Evolutionary conservation across 2,329 filamentous ascomycete genomes (phyloP).

Genomic region (Nannizzia gypsea): DNA sequence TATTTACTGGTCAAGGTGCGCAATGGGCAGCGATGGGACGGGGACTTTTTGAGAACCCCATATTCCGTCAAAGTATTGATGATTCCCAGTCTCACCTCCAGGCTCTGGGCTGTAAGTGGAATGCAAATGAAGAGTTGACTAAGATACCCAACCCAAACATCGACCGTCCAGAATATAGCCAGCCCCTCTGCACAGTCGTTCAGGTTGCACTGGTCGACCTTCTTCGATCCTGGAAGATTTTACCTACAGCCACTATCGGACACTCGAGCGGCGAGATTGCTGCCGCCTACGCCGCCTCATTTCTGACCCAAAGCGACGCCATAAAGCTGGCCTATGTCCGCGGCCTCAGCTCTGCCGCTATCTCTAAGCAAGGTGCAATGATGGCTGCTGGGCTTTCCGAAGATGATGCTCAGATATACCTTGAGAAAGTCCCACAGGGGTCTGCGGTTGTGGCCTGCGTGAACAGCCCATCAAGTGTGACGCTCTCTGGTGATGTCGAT

Average conservation of each 20-base stretch:
- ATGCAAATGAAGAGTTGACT: neutral
- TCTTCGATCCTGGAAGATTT: conserved; percentile 10
- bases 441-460: conserved; percentile 23
- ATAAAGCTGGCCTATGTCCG: conserved; percentile 39
- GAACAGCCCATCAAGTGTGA: conserved; percentile 29
- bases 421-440: conserved; percentile 13
- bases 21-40: conserved; percentile 19
- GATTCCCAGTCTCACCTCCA: neutral
- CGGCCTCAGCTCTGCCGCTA: conserved; percentile 14
- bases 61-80: neutral
- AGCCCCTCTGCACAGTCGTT: conserved; percentile 18
- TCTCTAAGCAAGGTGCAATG: conserved; percentile 12
- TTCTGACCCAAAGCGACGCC: conserved; percentile 24
- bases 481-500: conserved; percentile 27
- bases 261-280: conserved; percentile 16
- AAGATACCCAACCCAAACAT: neutral
- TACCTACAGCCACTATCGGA: conserved; percentile 11
- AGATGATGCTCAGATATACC: conserved; percentile 5
- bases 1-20: conserved; percentile 23
- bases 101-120: too few species aligned
- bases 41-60: conserved; percentile 14
- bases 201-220: conserved; percentile 15
- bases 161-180: conserved; percentile 8
- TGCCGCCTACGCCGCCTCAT: conserved; percentile 17
- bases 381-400: conserved; percentile 10